Evolutionary conservation across 768 basidiomycete species (phyloP).

Genomic region (Amanita fuliginea): DNA sequence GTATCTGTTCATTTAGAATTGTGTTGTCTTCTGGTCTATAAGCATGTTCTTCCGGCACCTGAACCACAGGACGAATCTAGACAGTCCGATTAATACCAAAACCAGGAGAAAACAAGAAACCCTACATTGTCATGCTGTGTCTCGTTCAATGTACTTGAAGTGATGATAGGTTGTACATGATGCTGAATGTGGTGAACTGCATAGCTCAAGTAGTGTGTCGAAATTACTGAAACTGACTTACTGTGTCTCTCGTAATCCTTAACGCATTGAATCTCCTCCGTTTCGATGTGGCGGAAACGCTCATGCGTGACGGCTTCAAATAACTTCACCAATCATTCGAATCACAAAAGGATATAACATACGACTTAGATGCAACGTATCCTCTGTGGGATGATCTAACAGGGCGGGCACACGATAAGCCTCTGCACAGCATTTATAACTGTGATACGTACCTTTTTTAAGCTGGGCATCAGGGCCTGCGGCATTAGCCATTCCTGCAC

Average conservation of each 20-base stretch:
- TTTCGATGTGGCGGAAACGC: conserved; percentile 17
- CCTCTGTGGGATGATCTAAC: conserved; percentile 10
- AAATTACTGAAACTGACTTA: conserved; percentile 8
- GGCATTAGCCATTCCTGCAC: background rate
- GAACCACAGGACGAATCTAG: conserved; percentile 18
- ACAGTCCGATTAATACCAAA: background rate
- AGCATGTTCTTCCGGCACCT: conserved; percentile 17
- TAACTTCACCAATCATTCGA: background rate
- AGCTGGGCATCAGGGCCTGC: no score
- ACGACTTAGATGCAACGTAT: conserved; percentile 15
- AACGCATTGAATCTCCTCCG: conserved; percentile 19
- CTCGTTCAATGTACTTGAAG: conserved; percentile 16
- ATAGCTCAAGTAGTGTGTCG: background rate
- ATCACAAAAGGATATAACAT: background rate
- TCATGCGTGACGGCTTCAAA: conserved; percentile 18
- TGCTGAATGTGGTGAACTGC: conserved; percentile 28
- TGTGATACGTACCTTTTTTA: background rate
- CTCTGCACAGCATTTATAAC: background rate
- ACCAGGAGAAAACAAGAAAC: background rate
- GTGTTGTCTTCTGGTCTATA: conserved; percentile 18
- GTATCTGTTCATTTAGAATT: conserved; percentile 18
- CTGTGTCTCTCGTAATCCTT: conserved; percentile 24
- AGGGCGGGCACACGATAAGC: conserved; percentile 11
- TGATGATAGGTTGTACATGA: conserved; percentile 23
- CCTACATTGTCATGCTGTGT: conserved; percentile 15